Percentiles rank a stretch among this genome's conserved stretches.
phyloP scores from a whole-genome alignment of 2,329 filamentous ascomycete genomes.

The Calonectria pauciramosa region DNA sequence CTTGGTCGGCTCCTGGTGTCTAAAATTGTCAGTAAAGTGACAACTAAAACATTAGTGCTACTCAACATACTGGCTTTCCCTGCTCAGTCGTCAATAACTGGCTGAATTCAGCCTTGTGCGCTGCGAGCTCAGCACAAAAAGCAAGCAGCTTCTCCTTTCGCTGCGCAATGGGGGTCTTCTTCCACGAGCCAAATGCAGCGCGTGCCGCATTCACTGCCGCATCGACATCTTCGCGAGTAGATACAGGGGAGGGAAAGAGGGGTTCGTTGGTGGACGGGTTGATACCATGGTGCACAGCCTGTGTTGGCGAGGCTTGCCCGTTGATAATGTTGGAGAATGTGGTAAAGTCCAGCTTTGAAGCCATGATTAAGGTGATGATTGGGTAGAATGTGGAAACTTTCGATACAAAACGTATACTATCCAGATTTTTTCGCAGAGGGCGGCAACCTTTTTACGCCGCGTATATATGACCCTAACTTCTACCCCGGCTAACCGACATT shows the following conservation, averaged over 20 bases:
- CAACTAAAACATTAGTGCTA: no score
- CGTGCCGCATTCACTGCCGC: constrained; percentile 63
- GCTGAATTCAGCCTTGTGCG: constrained; percentile 30
- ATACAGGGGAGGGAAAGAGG: constrained; percentile 65
- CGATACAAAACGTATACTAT: background rate
- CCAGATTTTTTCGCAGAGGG: background rate
- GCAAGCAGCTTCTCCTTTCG: constrained; percentile 42
- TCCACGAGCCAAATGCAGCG: constrained; percentile 62
- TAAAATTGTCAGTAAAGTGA: background rate
- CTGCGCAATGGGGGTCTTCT: constrained; percentile 49
- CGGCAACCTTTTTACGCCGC: background rate
- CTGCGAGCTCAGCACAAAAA: constrained; percentile 10
- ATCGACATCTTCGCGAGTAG: constrained; percentile 63
- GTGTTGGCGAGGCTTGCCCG: constrained; percentile 58
- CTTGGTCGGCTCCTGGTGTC: background rate
- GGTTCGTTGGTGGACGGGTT: constrained; percentile 65
- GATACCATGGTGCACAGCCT: constrained; percentile 60
- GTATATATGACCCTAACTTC: background rate
- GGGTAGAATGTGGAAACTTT: background rate
- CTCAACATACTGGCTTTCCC: constrained; percentile 21
- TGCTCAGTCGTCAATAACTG: constrained; percentile 19
- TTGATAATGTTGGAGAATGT: constrained; percentile 62
- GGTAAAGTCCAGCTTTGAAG: constrained; percentile 3
- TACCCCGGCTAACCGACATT: background rate
- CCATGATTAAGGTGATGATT: background rate